Evolutionary conservation across 768 basidiomycete genomes (phyloP).

Genomic region (Porphyrellus cyaneotinctus): DNA sequence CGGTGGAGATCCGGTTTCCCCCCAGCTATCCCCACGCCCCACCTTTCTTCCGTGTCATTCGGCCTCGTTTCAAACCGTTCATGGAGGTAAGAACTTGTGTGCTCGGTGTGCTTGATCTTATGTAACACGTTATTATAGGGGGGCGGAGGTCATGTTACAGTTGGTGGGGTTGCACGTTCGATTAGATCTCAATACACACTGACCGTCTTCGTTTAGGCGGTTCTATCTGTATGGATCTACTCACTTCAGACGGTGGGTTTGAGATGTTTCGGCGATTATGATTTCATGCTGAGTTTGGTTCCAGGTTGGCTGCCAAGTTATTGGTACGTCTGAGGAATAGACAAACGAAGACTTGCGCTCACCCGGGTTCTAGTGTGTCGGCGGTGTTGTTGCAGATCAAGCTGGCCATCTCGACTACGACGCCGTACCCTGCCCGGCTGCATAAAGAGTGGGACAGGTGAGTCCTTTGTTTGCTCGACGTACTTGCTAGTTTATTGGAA

Average conservation of each 20-base stretch:
- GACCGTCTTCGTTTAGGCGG: conserved; percentile 42
- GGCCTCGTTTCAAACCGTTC: conserved; percentile 69
- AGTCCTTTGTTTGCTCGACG: not conserved
- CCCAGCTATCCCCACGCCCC: conserved; percentile 63
- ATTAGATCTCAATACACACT: not conserved
- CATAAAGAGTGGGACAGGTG: conserved; percentile 47
- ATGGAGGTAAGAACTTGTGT: conserved; percentile 34
- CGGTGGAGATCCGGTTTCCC: conserved; percentile 72
- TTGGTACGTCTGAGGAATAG: conserved; percentile 34
- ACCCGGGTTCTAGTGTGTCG: conserved; percentile 30
- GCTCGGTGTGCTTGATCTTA: not conserved
- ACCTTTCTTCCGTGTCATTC: conserved; percentile 73
- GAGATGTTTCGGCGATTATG: not conserved
- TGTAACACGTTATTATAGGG: conserved; percentile 31
- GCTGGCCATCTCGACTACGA: conserved; percentile 63
- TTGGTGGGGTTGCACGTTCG: conserved; percentile 35
- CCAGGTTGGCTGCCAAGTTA: conserved; percentile 60
- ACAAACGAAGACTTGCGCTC: not conserved
- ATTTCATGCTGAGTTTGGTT: not conserved
- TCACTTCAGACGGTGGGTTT: conserved; percentile 51
- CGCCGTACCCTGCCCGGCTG: conserved; percentile 60
- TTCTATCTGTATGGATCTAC: conserved; percentile 71
- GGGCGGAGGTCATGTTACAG: conserved; percentile 67
- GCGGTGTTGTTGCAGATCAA: conserved; percentile 59
- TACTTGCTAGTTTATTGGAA: not conserved